phyloP scores from a whole-genome alignment of 2,329 filamentous ascomycete genomes.

The Verticillium albo-atrum region DNA sequence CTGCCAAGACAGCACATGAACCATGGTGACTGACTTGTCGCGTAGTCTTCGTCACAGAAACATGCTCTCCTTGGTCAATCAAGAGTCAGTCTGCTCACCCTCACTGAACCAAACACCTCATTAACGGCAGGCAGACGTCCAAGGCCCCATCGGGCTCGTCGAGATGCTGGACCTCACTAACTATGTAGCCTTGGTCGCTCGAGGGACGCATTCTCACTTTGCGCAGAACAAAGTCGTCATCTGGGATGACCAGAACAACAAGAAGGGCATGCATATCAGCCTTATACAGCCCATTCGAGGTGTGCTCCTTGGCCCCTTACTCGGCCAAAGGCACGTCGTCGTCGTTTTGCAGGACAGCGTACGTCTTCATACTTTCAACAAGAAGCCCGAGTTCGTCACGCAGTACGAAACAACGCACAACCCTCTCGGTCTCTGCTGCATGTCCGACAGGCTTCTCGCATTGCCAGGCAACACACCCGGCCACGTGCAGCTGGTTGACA shows the following conservation, averaged over 20 bases:
- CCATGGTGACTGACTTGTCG: background rate
- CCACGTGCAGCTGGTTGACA: conserved; percentile 83
- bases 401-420: conserved; percentile 87
- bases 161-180: conserved; percentile 86
- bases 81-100: background rate
- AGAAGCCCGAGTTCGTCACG: conserved; percentile 64
- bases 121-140: conserved; percentile 54
- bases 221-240: conserved; percentile 86
- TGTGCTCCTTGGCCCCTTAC: conserved; percentile 55
- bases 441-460: conserved; percentile 68
- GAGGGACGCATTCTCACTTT: conserved; percentile 80
- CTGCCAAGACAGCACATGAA: background rate
- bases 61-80: conserved; percentile 52
- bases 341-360: conserved; percentile 80
- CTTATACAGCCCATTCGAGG: conserved; percentile 77
- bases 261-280: conserved; percentile 70
- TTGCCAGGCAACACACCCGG: conserved; percentile 86
- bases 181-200: conserved; percentile 85
- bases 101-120: background rate
- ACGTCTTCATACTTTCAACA: conserved; percentile 74
- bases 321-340: conserved; percentile 72
- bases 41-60: conserved; percentile 68
- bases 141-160: conserved; percentile 74
- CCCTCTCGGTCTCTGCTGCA: conserved; percentile 70
- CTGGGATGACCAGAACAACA: conserved; percentile 83